A percentile compares a stretch with the other conserved stretches of the same genome.
phyloP scores from a whole-genome alignment of 164 flowering plant genomes.

The Vitis amurensis region DNA sequence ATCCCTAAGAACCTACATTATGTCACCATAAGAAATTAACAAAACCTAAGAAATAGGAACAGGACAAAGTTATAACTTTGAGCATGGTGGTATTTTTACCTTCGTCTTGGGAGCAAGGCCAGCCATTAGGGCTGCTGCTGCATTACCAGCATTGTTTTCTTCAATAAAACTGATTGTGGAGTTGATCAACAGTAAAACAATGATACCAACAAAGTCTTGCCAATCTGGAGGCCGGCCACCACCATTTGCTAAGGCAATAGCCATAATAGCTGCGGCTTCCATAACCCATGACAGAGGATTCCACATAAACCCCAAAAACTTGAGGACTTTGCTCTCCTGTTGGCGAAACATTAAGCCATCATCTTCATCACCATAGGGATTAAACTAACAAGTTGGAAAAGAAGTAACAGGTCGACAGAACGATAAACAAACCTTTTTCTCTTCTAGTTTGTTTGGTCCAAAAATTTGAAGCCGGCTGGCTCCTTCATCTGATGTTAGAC shows the following conservation, averaged over 20 bases:
- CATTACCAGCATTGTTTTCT: conserved; percentile 83
- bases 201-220: conserved; percentile 77
- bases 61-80: not conserved
- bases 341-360: conserved; percentile 7
- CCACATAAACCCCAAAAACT: conserved; percentile 87
- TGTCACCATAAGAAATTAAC: not conserved
- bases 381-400: not conserved
- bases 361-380: not conserved
- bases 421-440: conserved; percentile 54
- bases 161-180: conserved; percentile 78
- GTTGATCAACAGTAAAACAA: conserved; percentile 60
- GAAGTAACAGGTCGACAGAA: not conserved
- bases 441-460: conserved; percentile 84
- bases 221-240: conserved; percentile 77
- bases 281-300: conserved; percentile 82
- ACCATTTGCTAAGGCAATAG: conserved; percentile 73
- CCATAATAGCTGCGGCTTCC: conserved; percentile 83
- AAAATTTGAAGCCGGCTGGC: conserved; percentile 62
- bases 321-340: conserved; percentile 76
- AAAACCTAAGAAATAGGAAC: not conserved
- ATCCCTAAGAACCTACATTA: conserved; percentile 65
- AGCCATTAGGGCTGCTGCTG: conserved; percentile 84
- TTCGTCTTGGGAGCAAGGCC: conserved; percentile 81
- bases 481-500: conserved; percentile 71
- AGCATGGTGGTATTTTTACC: conserved; percentile 26